Conservation (phyloP, 441 rosid genomes). For the Melastoma candidum region DNA sequence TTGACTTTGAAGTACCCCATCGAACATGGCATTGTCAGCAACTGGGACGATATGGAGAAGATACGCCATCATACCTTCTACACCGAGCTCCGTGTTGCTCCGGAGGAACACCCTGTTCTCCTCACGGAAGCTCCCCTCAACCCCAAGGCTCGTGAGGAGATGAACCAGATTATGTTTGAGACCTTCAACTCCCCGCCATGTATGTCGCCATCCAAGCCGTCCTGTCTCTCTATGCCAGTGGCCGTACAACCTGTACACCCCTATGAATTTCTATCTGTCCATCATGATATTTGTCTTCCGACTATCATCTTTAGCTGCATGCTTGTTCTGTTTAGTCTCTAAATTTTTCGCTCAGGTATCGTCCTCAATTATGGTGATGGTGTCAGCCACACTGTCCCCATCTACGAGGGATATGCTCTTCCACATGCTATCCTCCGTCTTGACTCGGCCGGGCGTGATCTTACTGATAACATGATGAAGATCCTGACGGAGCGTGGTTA, state of each 20-base stretch:
- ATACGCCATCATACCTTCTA: conserved; percentile 73
- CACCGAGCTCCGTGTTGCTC: conserved; percentile 68
- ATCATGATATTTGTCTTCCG: neutral
- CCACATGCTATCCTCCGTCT: conserved; percentile 76
- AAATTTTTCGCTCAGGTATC: conserved; percentile 33
- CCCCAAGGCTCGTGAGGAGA: conserved; percentile 67
- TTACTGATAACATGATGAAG: conserved; percentile 64
- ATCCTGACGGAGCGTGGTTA: conserved; percentile 71
- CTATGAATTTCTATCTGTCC: neutral
- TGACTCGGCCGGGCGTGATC: conserved; percentile 67
- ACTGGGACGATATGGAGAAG: conserved; percentile 78
- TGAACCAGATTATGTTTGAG: conserved; percentile 77
- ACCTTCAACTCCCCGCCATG: conserved; percentile 70
- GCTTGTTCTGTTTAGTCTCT: neutral
- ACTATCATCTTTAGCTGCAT: neutral
- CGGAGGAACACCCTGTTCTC: conserved; percentile 60
- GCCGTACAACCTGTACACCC: conserved; percentile 58
- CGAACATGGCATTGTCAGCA: conserved; percentile 64
- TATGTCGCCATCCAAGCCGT: conserved; percentile 74
- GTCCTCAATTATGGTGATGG: conserved; percentile 82
- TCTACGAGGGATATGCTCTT: conserved; percentile 70
- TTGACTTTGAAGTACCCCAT: conserved; percentile 59
- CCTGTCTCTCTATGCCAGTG: conserved; percentile 65
- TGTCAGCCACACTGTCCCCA: conserved; percentile 79
- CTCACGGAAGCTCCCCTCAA: conserved; percentile 74